Conservation (phyloP, 2,329 filamentous ascomycete species). For the Polychaeton citri region DNA sequence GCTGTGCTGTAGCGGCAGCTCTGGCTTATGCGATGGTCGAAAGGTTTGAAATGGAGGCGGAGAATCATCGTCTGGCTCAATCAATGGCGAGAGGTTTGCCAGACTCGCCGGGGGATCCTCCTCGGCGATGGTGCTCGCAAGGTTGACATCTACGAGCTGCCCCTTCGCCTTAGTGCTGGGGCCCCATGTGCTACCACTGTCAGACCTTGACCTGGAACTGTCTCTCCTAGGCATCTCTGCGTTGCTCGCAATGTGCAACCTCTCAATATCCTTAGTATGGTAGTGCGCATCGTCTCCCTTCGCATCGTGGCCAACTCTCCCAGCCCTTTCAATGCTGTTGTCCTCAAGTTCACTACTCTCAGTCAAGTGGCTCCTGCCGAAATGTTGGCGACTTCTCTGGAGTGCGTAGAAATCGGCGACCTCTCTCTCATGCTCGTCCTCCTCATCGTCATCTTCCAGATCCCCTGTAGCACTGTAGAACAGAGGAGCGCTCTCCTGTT, state of each 20-base stretch:
- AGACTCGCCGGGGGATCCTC: conserved; percentile 23
- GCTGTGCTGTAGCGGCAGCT: conserved; percentile 13
- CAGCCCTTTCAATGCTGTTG: conserved; percentile 29
- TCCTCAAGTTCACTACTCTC: conserved; percentile 77
- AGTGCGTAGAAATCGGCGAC: conserved; percentile 89
- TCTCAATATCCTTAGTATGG: conserved; percentile 19
- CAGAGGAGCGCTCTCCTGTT: conserved; percentile 61
- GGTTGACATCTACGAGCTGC: conserved; percentile 70
- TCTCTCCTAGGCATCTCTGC: conserved; percentile 24
- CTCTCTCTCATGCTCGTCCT: conserved; percentile 77
- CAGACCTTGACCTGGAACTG: conserved; percentile 13
- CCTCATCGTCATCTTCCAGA: conserved; percentile 85
- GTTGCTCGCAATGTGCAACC: conserved; percentile 13
- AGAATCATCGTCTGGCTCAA: conserved; percentile 32
- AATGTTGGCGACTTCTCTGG: conserved; percentile 77
- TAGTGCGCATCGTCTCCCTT: conserved; percentile 25
- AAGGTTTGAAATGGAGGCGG: conserved; percentile 44
- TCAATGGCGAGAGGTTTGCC: conserved; percentile 23
- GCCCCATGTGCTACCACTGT: conserved; percentile 8
- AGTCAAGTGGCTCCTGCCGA: conserved; percentile 68
- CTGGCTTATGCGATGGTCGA: conserved; percentile 26
- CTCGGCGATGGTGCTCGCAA: conserved; percentile 51
- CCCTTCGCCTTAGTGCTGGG: conserved; percentile 45
- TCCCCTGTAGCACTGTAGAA: conserved; percentile 88
- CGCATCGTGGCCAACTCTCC: no score